Evolutionary conservation across 148 eudicot genomes (phyloP).

Genomic region (Rhododendron mucronatum): DNA sequence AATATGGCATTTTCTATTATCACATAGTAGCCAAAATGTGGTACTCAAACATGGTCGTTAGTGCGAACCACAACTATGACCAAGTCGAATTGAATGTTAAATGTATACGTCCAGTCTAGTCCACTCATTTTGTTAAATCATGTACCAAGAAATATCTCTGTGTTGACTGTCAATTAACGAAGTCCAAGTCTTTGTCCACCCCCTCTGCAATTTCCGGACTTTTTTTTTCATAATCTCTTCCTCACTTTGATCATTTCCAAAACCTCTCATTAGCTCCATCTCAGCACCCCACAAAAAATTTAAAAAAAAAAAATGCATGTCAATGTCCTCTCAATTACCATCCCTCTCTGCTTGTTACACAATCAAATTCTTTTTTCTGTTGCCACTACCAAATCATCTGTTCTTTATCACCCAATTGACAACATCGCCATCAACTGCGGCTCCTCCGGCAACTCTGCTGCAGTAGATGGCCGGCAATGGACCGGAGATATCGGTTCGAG

Average conservation of each 20-base stretch:
- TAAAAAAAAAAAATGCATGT: constrained; percentile 9
- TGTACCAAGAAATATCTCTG: too few species aligned
- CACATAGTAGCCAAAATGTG: too few species aligned
- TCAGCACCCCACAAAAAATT: neutral
- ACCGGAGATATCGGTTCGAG: constrained; percentile 8
- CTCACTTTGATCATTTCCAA: neutral
- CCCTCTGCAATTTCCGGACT: too few species aligned
- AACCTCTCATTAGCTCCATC: neutral
- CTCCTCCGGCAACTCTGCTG: constrained; percentile 7
- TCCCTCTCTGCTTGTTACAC: neutral
- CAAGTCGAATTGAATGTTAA: too few species aligned
- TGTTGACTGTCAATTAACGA: too few species aligned
- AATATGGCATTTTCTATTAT: too few species aligned
- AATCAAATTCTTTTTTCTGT: neutral
- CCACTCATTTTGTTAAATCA: too few species aligned
- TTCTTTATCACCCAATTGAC: neutral
- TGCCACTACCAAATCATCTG: too few species aligned
- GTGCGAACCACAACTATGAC: too few species aligned
- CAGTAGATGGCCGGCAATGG: constrained; percentile 21
- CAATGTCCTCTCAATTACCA: neutral
- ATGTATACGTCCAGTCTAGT: too few species aligned
- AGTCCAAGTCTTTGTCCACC: too few species aligned
- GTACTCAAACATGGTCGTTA: too few species aligned
- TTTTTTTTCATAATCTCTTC: neutral
- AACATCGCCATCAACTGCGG: constrained; percentile 24